Conservation (phyloP, 148 eudicot species). For the Silene conica region DNA sequence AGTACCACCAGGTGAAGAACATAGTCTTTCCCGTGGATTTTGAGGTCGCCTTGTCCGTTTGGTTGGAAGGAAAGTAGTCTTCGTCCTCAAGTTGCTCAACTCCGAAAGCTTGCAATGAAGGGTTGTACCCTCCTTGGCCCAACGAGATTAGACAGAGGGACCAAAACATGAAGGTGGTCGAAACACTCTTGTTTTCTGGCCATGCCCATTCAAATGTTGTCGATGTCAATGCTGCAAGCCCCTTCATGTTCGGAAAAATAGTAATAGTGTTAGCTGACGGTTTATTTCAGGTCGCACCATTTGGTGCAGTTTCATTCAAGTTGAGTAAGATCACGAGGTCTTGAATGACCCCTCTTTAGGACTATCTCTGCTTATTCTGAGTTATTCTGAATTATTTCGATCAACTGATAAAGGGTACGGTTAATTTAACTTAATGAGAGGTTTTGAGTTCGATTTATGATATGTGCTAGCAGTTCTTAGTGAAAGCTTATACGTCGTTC, state of each 20-base stretch:
- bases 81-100: slow-evolving; percentile 74
- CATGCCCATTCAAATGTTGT: slow-evolving; percentile 50
- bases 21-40: slow-evolving; percentile 41
- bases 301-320: too few relatives aligned
- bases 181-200: slow-evolving; percentile 33
- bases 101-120: slow-evolving; percentile 83
- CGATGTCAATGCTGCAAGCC: slow-evolving; percentile 75
- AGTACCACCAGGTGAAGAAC: slow-evolving; percentile 96
- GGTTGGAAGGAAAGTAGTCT: slow-evolving; percentile 37
- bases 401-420: background rate
- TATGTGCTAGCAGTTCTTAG: too few relatives aligned
- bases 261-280: background rate
- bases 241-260: slow-evolving; percentile 31
- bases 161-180: slow-evolving; percentile 47
- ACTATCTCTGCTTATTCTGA: too few relatives aligned
- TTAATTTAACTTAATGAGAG: too few relatives aligned
- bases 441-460: too few relatives aligned
- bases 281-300: too few relatives aligned
- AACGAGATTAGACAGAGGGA: slow-evolving; percentile 75
- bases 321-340: too few relatives aligned
- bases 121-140: slow-evolving; percentile 86
- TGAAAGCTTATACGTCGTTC: too few relatives aligned
- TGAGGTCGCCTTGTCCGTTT: slow-evolving; percentile 22
- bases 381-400: too few relatives aligned
- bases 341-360: too few relatives aligned